phyloP scores from a whole-genome alignment of 1,284 basidiomycete species.

The Cryptococcus sp. region DNA sequence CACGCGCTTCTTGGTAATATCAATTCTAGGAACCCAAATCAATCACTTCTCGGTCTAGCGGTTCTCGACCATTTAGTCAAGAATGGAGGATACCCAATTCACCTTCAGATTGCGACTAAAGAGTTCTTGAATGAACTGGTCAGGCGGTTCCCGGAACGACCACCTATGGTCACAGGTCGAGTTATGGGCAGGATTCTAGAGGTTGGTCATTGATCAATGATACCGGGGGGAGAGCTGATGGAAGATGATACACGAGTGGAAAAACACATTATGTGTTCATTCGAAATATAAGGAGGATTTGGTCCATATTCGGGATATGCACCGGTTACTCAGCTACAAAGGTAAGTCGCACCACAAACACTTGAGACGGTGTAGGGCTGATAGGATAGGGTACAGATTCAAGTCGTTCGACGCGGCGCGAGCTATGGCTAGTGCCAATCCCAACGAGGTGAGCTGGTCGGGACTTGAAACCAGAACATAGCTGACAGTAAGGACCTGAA shows the following conservation, averaged over 20 bases:
- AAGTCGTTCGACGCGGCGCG: constrained; percentile 58
- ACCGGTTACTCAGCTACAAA: constrained; percentile 89
- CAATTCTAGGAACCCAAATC: constrained; percentile 45
- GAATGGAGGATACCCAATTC: constrained; percentile 93
- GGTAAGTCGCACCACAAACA: too few species aligned
- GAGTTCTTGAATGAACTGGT: constrained; percentile 99
- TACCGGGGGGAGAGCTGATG: constrained; percentile 78
- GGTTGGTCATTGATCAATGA: constrained; percentile 68
- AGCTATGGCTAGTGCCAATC: constrained; percentile 51
- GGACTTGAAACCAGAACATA: too few species aligned
- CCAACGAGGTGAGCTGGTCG: constrained; percentile 51
- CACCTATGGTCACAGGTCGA: constrained; percentile 87
- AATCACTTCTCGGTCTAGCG: constrained; percentile 40
- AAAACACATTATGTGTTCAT: constrained; percentile 83
- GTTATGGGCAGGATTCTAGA: constrained; percentile 94
- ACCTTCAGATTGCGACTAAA: constrained; percentile 97
- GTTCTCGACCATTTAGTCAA: constrained; percentile 91
- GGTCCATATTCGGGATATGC: constrained; percentile 97
- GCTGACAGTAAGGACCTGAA: constrained; percentile 65
- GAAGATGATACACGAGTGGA: constrained; percentile 79
- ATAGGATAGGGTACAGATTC: constrained; percentile 70
- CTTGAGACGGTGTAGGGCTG: not conserved
- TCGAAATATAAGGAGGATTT: constrained; percentile 95
- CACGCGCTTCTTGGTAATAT: constrained; percentile 53
- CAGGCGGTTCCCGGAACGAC: constrained; percentile 92